A percentile compares a stretch with the other conserved stretches of the same genome.
Conservation (phyloP, 75 land plant genomes). For the Adiantum capillusveneris region DNA sequence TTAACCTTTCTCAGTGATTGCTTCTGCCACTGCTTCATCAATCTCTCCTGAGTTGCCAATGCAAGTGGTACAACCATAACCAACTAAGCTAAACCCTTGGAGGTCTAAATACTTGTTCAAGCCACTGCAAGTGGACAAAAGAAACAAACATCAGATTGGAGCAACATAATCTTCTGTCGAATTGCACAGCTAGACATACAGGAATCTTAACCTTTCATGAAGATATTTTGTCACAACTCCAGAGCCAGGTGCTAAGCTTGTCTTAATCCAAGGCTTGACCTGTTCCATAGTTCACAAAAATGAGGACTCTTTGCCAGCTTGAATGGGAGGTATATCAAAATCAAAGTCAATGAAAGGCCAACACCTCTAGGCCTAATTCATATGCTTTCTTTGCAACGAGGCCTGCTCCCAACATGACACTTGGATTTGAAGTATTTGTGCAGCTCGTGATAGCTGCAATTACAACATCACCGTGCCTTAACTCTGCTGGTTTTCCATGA, state of each 20-base stretch:
- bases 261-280: slow-evolving; percentile 83
- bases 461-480: slow-evolving; percentile 89
- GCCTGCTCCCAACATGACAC: slow-evolving; percentile 96
- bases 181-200: no score
- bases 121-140: slow-evolving; percentile 39
- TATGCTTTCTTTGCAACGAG: slow-evolving; percentile 91
- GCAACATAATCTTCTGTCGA: no score
- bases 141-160: no score
- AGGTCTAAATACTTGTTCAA: slow-evolving; percentile 56
- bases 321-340: no score
- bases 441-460: slow-evolving; percentile 97
- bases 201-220: slow-evolving; percentile 31
- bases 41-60: slow-evolving; percentile 90
- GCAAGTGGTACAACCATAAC: slow-evolving; percentile 88
- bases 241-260: slow-evolving; percentile 78
- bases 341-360: background rate
- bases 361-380: slow-evolving; percentile 52
- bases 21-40: slow-evolving; percentile 61
- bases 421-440: slow-evolving; percentile 96
- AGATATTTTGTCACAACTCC: slow-evolving; percentile 72
- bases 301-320: background rate
- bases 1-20: slow-evolving; percentile 73
- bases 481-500: slow-evolving; percentile 79
- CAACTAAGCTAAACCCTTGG: slow-evolving; percentile 75
- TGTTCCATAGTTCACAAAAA: slow-evolving; percentile 9